These are phyloP conservation scores for Annulohypoxylon maeteangense DNA, from an alignment of 495 filamentous ascomycete species.

Conservation along the genomic window DNA sequence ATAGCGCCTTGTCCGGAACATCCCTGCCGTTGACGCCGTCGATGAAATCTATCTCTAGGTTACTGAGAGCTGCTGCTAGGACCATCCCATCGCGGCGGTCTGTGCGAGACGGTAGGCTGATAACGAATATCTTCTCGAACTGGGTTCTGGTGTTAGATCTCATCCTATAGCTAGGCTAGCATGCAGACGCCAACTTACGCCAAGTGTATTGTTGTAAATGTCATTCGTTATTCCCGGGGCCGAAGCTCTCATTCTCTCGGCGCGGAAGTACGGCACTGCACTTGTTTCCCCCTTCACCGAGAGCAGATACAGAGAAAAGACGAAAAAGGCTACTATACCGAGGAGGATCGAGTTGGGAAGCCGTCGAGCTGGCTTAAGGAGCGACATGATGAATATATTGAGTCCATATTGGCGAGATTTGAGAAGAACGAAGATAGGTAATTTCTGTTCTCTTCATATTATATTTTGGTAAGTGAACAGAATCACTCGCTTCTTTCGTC, in stretches of 20 bases:
- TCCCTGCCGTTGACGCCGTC: slow-evolving; percentile 54
- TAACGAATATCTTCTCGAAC: slow-evolving; percentile 66
- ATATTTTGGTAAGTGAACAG: neutral
- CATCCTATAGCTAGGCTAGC: neutral
- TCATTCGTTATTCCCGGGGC: slow-evolving; percentile 8
- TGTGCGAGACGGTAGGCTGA: slow-evolving; percentile 61
- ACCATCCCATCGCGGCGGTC: slow-evolving; percentile 68
- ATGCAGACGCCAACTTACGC: slow-evolving; percentile 22
- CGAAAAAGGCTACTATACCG: slow-evolving; percentile 20
- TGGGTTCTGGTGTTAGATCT: slow-evolving; percentile 26
- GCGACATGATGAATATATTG: neutral
- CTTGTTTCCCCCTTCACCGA: slow-evolving; percentile 1
- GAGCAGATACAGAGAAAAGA: slow-evolving; percentile 25
- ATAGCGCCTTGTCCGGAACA: slow-evolving; percentile 54
- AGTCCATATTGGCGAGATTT: slow-evolving; percentile 2
- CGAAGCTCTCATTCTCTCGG: neutral
- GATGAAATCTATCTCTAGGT: slow-evolving; percentile 62
- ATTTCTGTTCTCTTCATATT: neutral
- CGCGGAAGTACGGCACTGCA: slow-evolving; percentile 11
- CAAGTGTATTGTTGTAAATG: slow-evolving; percentile 39
- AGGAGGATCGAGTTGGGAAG: slow-evolving; percentile 5
- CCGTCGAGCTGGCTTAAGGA: slow-evolving; percentile 24
- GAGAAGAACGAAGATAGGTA: neutral
- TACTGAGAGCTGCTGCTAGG: slow-evolving; percentile 57
- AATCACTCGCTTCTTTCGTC: neutral